phyloP scores from a whole-genome alignment of 306 rosid genomes.

The Cercis canadensis region DNA sequence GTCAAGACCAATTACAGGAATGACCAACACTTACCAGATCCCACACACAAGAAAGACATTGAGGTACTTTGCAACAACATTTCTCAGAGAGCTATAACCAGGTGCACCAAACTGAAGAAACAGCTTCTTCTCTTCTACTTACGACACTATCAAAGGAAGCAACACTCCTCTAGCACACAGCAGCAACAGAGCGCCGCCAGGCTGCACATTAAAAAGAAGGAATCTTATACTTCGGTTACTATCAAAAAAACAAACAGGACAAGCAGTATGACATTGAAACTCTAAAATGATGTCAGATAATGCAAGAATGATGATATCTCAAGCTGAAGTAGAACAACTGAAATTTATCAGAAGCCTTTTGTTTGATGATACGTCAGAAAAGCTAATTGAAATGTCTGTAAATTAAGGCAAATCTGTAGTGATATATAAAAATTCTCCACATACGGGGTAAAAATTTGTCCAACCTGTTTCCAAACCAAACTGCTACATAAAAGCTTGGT shows the following conservation, averaged over 20 bases:
- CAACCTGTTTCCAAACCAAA: slow-evolving; percentile 5
- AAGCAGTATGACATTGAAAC: slow-evolving; percentile 5
- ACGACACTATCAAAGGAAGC: slow-evolving; percentile 48
- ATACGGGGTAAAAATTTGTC: slow-evolving; percentile 17
- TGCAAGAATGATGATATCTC: slow-evolving; percentile 6
- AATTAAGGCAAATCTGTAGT: slow-evolving; percentile 18
- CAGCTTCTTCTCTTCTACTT: slow-evolving; percentile 6
- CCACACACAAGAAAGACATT: slow-evolving; percentile 33
- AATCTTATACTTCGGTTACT: slow-evolving; percentile 11
- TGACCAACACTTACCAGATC: slow-evolving; percentile 35
- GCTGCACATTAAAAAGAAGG: slow-evolving; percentile 54
- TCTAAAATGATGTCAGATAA: slow-evolving; percentile 9
- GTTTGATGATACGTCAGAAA: slow-evolving; percentile 3
- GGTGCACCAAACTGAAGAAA: slow-evolving; percentile 36
- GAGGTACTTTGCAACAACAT: slow-evolving; percentile 24
- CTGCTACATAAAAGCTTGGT: slow-evolving; percentile 12
- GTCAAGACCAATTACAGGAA: slow-evolving; percentile 21
- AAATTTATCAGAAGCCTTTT: neutral
- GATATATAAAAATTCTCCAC: slow-evolving; percentile 15
- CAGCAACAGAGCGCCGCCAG: slow-evolving; percentile 87
- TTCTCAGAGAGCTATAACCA: slow-evolving; percentile 42
- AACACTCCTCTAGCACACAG: slow-evolving; percentile 85
- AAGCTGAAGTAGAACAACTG: slow-evolving; percentile 22
- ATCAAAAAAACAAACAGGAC: neutral
- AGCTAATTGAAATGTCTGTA: slow-evolving; percentile 27